Evolutionary conservation across 331 rosid genomes (phyloP).

Genomic region (Rosa hybrid): DNA sequence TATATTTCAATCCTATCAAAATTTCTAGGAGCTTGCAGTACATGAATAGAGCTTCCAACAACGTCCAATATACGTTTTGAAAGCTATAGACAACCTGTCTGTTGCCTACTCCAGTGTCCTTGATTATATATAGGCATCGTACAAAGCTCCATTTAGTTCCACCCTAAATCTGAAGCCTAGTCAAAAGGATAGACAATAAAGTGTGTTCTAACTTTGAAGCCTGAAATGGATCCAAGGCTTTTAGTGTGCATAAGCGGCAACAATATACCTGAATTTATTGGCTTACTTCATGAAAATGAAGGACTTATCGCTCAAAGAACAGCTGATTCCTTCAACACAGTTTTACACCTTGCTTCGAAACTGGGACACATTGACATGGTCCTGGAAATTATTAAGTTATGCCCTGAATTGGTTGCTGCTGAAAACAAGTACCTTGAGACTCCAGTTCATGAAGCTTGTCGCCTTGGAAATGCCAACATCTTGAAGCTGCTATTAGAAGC

Average conservation of each 20-base stretch:
- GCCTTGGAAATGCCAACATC: conserved; percentile 33
- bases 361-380: conserved; percentile 47
- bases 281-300: conserved; percentile 38
- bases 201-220: conserved; percentile 5
- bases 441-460: conserved; percentile 63
- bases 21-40: background rate
- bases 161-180: background rate
- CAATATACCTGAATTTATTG: conserved; percentile 38
- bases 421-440: conserved; percentile 52
- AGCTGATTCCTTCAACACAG: conserved; percentile 39
- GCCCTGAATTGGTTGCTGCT: conserved; percentile 56
- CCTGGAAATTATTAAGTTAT: conserved; percentile 39
- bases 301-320: conserved; percentile 49
- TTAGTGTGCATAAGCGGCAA: conserved; percentile 44
- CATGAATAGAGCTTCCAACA: background rate
- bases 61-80: conserved; percentile 1
- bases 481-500: conserved; percentile 45
- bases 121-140: background rate
- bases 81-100: background rate
- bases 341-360: conserved; percentile 60
- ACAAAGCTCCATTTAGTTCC: background rate
- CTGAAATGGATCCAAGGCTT: conserved; percentile 51
- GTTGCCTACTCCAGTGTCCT: background rate
- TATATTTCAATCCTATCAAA: background rate
- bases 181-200: background rate